A percentile compares a stretch with the other conserved stretches of the same genome.
Evolutionary conservation across 2,329 filamentous ascomycete genomes (phyloP).

Genomic region (Apiospora malaysiana): DNA sequence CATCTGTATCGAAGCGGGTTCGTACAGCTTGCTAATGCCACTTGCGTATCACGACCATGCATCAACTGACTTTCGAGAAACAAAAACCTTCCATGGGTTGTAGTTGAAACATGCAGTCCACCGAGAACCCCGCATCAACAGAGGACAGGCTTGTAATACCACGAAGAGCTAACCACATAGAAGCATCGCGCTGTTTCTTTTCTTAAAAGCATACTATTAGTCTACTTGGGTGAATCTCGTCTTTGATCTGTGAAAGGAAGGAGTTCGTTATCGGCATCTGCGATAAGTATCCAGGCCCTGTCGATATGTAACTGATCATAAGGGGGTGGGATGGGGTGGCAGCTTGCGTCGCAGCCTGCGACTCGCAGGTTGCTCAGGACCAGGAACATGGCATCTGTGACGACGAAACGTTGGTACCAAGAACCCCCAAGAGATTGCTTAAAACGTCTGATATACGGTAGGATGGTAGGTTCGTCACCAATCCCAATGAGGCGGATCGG

Average conservation of each 20-base stretch:
- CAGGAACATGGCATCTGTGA: constrained; percentile 14
- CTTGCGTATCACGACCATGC: neutral
- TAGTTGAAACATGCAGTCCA: constrained; percentile 16
- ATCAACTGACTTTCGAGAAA: neutral
- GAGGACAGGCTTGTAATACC: neutral
- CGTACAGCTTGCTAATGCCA: neutral
- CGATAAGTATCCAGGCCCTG: neutral
- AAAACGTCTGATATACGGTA: constrained; percentile 3
- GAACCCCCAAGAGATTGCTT: neutral
- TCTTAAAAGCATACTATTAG: neutral
- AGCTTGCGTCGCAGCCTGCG: too few relatives aligned
- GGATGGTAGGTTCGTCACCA: too few relatives aligned
- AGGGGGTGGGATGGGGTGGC: neutral
- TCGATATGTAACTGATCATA: neutral
- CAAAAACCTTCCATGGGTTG: neutral
- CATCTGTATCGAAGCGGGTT: neutral
- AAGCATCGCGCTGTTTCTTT: neutral
- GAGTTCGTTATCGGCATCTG: neutral
- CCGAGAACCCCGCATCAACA: neutral
- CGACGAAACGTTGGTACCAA: neutral
- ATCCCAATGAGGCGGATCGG: neutral
- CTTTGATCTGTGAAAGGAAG: neutral
- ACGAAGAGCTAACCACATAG: neutral
- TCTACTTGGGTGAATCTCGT: neutral
- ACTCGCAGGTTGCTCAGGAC: neutral